Conservation (phyloP, 345 rosid genomes). For the Microthlaspi erraticum region DNA sequence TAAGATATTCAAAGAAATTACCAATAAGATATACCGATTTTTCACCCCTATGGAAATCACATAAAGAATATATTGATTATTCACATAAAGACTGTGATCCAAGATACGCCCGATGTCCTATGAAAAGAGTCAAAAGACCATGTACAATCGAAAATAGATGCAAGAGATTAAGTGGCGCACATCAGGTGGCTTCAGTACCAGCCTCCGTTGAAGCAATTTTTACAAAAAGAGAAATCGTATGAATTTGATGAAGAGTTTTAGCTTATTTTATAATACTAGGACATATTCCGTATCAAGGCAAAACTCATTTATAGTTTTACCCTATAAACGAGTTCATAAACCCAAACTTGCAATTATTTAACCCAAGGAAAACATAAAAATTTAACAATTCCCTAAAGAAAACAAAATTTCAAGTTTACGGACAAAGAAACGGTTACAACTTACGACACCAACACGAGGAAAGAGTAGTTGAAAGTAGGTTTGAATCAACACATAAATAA, state of each 20-base stretch:
- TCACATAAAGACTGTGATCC: too few relatives aligned
- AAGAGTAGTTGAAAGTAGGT: conserved; percentile 54
- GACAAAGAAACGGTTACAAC: conserved; percentile 46
- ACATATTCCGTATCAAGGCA: neutral
- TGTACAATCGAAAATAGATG: too few relatives aligned
- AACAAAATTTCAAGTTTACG: conserved; percentile 25
- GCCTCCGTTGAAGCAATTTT: too few relatives aligned
- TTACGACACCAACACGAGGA: conserved; percentile 48
- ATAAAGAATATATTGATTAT: too few relatives aligned
- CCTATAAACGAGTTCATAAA: conserved; percentile 8
- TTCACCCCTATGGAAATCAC: too few relatives aligned
- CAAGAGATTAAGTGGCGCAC: too few relatives aligned
- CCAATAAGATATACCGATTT: too few relatives aligned
- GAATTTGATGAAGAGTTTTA: neutral
- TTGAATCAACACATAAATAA: conserved; percentile 43
- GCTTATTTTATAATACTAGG: neutral
- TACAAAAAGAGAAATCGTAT: neutral
- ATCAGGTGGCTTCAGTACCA: too few relatives aligned
- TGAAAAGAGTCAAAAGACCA: too few relatives aligned
- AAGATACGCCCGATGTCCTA: too few relatives aligned
- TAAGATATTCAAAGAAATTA: too few relatives aligned
- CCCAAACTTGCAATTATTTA: conserved; percentile 5
- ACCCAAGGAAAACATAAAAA: neutral
- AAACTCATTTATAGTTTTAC: neutral
- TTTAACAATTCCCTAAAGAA: neutral